Evolutionary conservation across 2,329 filamentous ascomycete species (phyloP).

Genomic region (Coniochaeta ligniaria): DNA sequence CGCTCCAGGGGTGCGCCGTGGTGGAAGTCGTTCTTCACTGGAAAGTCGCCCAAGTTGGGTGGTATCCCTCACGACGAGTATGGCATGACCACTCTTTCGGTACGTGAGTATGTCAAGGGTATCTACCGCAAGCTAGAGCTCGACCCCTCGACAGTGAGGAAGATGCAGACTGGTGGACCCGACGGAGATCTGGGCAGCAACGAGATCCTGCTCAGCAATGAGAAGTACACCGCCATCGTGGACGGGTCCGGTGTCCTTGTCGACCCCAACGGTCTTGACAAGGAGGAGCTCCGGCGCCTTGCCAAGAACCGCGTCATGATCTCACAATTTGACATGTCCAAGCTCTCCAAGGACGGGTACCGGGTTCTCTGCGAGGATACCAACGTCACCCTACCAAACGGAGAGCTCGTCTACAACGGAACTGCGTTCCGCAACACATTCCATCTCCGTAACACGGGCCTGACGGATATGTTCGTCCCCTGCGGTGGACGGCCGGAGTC

Average conservation of each 20-base stretch:
- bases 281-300: conserved; percentile 72
- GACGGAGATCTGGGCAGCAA: conserved; percentile 97
- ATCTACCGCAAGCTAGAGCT: conserved; percentile 96
- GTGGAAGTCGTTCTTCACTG: conserved; percentile 99
- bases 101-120: conserved; percentile 90
- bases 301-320: conserved; percentile 89
- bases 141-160: conserved; percentile 75
- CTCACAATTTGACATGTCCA: conserved; percentile 72
- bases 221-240: conserved; percentile 93
- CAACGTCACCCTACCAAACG: conserved; percentile 79
- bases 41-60: conserved; percentile 91
- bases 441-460: conserved; percentile 71
- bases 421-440: conserved; percentile 97
- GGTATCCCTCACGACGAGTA: conserved; percentile 95
- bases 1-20: conserved; percentile 80
- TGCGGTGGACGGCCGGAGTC: conserved; percentile 96
- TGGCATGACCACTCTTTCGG: conserved; percentile 95
- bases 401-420: conserved; percentile 83
- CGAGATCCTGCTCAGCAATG: conserved; percentile 91
- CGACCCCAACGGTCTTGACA: conserved; percentile 84
- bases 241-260: conserved; percentile 93
- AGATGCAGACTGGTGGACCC: conserved; percentile 96
- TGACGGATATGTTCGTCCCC: conserved; percentile 86
- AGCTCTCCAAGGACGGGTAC: conserved; percentile 83
- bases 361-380: conserved; percentile 87